Base-by-base conservation (phyloP, 768 basidiomycete species). In the Lactarius pseudohatsudake region DNA sequence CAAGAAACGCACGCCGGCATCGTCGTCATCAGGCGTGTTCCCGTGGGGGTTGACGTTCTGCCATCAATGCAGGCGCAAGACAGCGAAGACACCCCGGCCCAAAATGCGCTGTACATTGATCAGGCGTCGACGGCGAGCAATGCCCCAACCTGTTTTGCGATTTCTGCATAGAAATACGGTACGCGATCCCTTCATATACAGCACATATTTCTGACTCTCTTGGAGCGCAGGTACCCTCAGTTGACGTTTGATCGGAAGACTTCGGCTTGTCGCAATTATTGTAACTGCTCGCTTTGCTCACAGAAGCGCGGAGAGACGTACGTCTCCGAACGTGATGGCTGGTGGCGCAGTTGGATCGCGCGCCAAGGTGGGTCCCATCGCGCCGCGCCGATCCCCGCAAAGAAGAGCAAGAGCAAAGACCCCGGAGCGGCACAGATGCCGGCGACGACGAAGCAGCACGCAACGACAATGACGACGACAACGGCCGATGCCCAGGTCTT, bases 211-310 rank as follows among this genome's bases (percentile, higher is more conserved):
- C 28, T 59, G 11, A 59, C 36, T 22, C 64, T 16, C 40, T 41
- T 13, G n/a, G 26, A 18, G n/a, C 18, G 20, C 53, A 81, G 81
- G 68, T 81, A 81, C 61, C 78, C 79, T 1, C 75, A 79, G n/a
- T 62, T 80, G 65, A 72, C 72, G 32, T 82, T 81, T 64, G 74
- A 79, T 38, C 55, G n/a, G 45, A 56, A 2, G 38, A 54, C 8
- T 81, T 80, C 61, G 20, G 69, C 28, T n/a, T 87, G 85, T 70
- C 70, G 72, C 4, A 70, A 75, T 10, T 79, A 67, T 13, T 87
- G 85, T 74, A 84, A 81, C 58, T 86, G 85, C 71, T 80, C 82
- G 13, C 0, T 6, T 0, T n/a, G 85, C 69, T 76, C 80, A 18
- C 67, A 72, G 32, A 77, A 69, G 64, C 78, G 85, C 6, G 83